Evolutionary conservation across 2,329 filamentous ascomycete genomes (phyloP).

Genomic region (Drechslerella coelobrocha): DNA sequence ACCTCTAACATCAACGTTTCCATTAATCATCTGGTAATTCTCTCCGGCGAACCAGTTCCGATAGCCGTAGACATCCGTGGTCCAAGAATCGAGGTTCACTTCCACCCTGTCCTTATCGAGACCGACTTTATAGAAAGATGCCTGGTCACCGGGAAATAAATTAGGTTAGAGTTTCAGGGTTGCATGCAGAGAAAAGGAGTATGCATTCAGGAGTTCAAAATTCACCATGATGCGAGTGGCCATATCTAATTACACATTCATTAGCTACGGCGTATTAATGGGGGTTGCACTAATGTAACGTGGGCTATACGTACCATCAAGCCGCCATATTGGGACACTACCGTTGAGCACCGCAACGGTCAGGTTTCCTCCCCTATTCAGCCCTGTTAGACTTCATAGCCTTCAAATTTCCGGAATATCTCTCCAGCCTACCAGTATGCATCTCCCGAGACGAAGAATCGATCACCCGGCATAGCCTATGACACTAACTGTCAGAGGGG

Average conservation of each 20-base stretch:
- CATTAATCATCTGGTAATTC: slow-evolving; percentile 52
- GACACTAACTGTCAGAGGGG: slow-evolving; percentile 61
- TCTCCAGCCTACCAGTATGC: slow-evolving; percentile 34
- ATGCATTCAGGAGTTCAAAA: not conserved
- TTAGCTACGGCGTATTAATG: slow-evolving; percentile 4
- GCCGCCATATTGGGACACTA: slow-evolving; percentile 58
- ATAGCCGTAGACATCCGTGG: slow-evolving; percentile 43
- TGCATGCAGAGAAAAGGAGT: too few relatives aligned
- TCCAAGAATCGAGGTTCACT: slow-evolving; percentile 49
- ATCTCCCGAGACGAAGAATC: slow-evolving; percentile 29
- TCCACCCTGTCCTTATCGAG: slow-evolving; percentile 50
- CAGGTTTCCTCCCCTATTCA: slow-evolving; percentile 58
- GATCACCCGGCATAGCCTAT: slow-evolving; percentile 59
- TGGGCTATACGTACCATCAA: slow-evolving; percentile 57
- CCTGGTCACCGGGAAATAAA: slow-evolving; percentile 28
- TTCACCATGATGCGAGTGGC: slow-evolving; percentile 54
- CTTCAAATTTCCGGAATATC: slow-evolving; percentile 19
- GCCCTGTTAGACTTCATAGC: slow-evolving; percentile 16
- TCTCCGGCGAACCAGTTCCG: slow-evolving; percentile 45
- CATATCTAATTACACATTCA: slow-evolving; percentile 50
- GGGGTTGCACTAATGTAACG: slow-evolving; percentile 9
- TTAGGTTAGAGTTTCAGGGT: not conserved
- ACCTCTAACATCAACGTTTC: slow-evolving; percentile 51
- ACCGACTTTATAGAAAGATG: slow-evolving; percentile 50
- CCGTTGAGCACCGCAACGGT: slow-evolving; percentile 64